Percentiles rank a stretch among this genome's conserved stretches.
phyloP scores from a whole-genome alignment of 495 filamentous ascomycete genomes.

The Cryomyces antarcticus region DNA sequence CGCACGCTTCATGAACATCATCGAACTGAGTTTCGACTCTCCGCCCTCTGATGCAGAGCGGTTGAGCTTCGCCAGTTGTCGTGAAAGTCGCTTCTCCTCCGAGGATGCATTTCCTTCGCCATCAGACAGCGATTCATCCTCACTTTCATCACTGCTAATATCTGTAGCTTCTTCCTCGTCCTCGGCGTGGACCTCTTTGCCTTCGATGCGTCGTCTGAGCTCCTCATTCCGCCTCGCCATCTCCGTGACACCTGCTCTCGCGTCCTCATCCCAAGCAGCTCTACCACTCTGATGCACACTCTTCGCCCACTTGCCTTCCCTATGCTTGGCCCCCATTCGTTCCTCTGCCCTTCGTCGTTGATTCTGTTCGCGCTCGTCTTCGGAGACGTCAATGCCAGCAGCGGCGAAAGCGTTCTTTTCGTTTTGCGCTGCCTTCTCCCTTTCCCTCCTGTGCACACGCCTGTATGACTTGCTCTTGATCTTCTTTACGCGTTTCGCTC shows the following conservation, averaged over 20 bases:
- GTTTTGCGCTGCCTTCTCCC: constrained; percentile 48
- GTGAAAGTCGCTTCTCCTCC: constrained; percentile 29
- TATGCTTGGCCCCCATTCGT: constrained; percentile 72
- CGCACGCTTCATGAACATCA: constrained; percentile 87
- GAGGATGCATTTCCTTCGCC: constrained; percentile 31
- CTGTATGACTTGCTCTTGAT: constrained; percentile 93
- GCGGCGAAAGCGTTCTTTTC: constrained; percentile 46
- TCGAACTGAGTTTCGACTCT: constrained; percentile 37
- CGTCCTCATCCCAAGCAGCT: constrained; percentile 22
- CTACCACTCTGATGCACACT: constrained; percentile 44
- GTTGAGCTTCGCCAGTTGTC: constrained; percentile 24
- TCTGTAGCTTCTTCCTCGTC: constrained; percentile 25
- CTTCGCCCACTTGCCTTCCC: constrained; percentile 91
- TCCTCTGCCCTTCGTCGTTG: constrained; percentile 70
- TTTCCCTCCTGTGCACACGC: constrained; percentile 75
- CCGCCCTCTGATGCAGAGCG: constrained; percentile 22
- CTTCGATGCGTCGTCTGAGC: constrained; percentile 60
- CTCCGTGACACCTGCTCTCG: constrained; percentile 45
- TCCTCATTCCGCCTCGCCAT: constrained; percentile 76
- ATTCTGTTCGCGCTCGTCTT: constrained; percentile 58
- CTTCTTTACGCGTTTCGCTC: constrained; percentile 86
- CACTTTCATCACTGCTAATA: constrained; percentile 35
- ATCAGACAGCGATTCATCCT: constrained; percentile 16
- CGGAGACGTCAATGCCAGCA: constrained; percentile 46
- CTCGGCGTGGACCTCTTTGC: constrained; percentile 34